Conservation (phyloP, 768 basidiomycete species). For the Piloderma croceum region DNA sequence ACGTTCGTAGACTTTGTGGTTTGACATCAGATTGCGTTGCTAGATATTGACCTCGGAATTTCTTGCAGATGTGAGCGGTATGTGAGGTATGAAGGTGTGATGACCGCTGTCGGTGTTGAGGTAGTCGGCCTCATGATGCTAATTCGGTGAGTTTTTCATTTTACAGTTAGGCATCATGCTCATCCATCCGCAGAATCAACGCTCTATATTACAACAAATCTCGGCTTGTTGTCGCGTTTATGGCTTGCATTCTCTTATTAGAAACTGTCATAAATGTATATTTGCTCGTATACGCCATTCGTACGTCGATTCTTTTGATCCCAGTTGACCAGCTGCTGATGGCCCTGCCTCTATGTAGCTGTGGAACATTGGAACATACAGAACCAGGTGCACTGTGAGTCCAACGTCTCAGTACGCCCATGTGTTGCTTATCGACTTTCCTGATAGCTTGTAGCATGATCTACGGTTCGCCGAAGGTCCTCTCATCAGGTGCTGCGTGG, state of each 20-base stretch:
- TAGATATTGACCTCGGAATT: background rate
- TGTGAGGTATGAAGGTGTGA: slow-evolving; percentile 45
- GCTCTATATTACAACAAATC: slow-evolving; percentile 22
- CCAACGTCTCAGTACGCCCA: slow-evolving; percentile 9
- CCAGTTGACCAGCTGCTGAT: background rate
- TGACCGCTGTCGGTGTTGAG: slow-evolving; percentile 37
- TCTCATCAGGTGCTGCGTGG: slow-evolving; percentile 30
- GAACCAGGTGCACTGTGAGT: slow-evolving; percentile 11
- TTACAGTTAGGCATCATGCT: background rate
- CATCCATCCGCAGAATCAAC: slow-evolving; percentile 19
- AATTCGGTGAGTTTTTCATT: slow-evolving; percentile 27
- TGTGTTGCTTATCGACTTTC: background rate
- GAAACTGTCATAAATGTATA: slow-evolving; percentile 28
- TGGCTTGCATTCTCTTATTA: slow-evolving; percentile 19
- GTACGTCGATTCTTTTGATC: slow-evolving; percentile 17
- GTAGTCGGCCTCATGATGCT: slow-evolving; percentile 40
- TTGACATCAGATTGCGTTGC: too few species aligned
- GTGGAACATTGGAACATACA: slow-evolving; percentile 6
- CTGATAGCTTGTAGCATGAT: slow-evolving; percentile 34
- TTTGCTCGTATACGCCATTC: slow-evolving; percentile 26
- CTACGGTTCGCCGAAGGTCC: slow-evolving; percentile 18
- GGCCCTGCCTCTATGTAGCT: background rate
- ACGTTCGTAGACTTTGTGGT: too few species aligned
- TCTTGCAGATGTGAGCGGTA: slow-evolving; percentile 38
- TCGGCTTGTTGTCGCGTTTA: slow-evolving; percentile 15